Evolutionary conservation across 169 alveolate genomes (phyloP), one percentile per base, ranked within the genome.

Genomic region (Babesia ovata): DNA sequence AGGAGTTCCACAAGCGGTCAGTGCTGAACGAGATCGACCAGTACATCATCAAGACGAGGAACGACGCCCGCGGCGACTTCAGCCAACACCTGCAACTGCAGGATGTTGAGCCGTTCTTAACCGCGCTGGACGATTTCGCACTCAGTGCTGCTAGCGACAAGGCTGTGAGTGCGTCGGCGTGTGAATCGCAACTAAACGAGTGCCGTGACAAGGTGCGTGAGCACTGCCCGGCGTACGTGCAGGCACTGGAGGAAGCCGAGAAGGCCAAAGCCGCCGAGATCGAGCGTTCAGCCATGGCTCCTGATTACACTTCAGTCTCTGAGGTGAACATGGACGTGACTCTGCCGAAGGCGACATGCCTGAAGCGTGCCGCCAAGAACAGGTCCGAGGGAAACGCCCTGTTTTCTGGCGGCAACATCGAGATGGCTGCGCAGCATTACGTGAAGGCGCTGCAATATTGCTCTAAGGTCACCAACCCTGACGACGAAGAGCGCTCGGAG

Each of bases 341-440:
- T 12, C 54, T 81, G 52, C 84, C 88, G 22, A 81, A 70, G 56
- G 72, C 66, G 22, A 63, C 78, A 14, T 73, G 84, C 44, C 36
- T 81, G 21, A 81, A 81, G 56, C 76, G 88, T 17, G 88, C 88
- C 16, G 69, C 70, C 33, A 73, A 71, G 71, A 81, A 81, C 65
- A 81, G 74, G 78, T 79, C 63, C 4, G 88, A 81, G 50, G 88
- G 88, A 21, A 81, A 81, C 76, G 75, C 62, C 11, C 58, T 81
- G 21, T 36, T 72, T 29, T 16, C 79, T 16, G 85, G 70, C 45
- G 87, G 87, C 17, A 81, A 81, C 67, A 69, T 73, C 24, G 88
- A 81, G 52, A 48, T 81, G 56, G 84, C 88, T 2, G 57, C 60
- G n/a, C 84, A 81, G 54, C 88, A 73, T 50, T 81, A 81, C 72